Evolutionary conservation across 202 grass and related monocot genomes (phyloP).

Genomic region (Hordeum pubiflorum): DNA sequence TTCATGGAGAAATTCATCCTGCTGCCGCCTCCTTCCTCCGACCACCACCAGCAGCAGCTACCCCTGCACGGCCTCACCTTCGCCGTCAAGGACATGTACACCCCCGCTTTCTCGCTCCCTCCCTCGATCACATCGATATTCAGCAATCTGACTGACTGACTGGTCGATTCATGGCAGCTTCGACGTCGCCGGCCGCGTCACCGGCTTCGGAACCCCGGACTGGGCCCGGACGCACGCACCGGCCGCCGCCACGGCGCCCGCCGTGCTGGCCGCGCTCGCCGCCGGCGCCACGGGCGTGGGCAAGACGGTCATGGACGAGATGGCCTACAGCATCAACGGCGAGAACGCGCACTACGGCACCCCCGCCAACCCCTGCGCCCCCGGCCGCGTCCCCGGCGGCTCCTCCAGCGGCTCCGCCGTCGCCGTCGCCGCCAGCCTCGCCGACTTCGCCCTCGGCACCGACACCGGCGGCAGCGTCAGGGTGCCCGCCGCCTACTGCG

Average conservation of each 20-base stretch:
- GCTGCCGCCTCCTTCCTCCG: background rate
- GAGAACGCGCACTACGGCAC: conserved; percentile 93
- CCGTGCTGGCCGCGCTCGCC: conserved; percentile 52
- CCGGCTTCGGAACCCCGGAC: conserved; percentile 76
- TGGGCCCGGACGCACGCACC: conserved; percentile 64
- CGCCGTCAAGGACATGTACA: conserved; percentile 72
- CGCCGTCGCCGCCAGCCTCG: conserved; percentile 62
- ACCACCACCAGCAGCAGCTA: conserved; percentile 4
- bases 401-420: conserved; percentile 94
- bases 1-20: conserved; percentile 63
- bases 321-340: conserved; percentile 94
- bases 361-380: conserved; percentile 64
- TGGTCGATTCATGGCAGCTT: conserved; percentile 30
- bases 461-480: conserved; percentile 90
- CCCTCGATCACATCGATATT: no score
- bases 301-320: conserved; percentile 88
- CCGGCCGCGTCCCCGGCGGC: conserved; percentile 68
- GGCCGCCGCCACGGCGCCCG: conserved; percentile 54
- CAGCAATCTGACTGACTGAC: background rate
- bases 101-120: background rate
- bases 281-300: conserved; percentile 73
- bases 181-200: conserved; percentile 58
- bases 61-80: conserved; percentile 65
- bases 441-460: conserved; percentile 74
- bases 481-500: conserved; percentile 83